These are phyloP conservation scores for Euphrasia confusa DNA, from an alignment of 257 asterid species.

Conservation along the genomic window DNA sequence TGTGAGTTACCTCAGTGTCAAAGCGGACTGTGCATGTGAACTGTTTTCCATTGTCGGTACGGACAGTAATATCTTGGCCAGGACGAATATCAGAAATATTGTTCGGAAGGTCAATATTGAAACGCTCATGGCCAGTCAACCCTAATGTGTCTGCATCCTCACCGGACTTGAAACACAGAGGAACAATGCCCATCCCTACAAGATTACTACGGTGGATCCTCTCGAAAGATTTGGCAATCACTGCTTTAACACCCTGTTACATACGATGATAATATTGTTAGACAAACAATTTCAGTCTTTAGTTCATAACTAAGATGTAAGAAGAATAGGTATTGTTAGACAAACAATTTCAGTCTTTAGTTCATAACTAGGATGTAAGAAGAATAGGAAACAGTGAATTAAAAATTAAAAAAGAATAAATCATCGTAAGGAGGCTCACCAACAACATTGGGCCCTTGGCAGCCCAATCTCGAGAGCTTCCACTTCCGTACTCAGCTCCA, in stretches of 20 bases:
- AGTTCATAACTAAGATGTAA: background rate
- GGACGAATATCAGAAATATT: slow-evolving; percentile 73
- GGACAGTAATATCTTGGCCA: slow-evolving; percentile 79
- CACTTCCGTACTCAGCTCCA: slow-evolving; percentile 99
- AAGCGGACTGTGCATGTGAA: slow-evolving; percentile 86
- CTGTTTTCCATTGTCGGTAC: slow-evolving; percentile 66
- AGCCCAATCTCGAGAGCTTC: slow-evolving; percentile 99
- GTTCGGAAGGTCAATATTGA: slow-evolving; percentile 78
- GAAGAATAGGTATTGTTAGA: background rate
- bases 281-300: background rate
- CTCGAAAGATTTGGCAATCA: slow-evolving; percentile 89
- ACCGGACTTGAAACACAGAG: slow-evolving; percentile 90
- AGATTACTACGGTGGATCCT: slow-evolving; percentile 95
- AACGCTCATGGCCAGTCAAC: slow-evolving; percentile 89
- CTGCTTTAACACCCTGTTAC: slow-evolving; percentile 89
- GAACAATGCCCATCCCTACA: slow-evolving; percentile 95
- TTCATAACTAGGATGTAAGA: background rate
- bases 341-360: slow-evolving; percentile 1
- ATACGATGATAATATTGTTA: background rate
- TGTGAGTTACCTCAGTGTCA: slow-evolving; percentile 74
- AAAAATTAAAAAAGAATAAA: background rate
- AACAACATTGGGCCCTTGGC: slow-evolving; percentile 97
- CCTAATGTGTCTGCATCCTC: slow-evolving; percentile 92
- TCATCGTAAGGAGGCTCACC: slow-evolving; percentile 37
- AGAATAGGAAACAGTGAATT: background rate